These are phyloP conservation scores for Oryza coarctata DNA, from an alignment of 176 grass and related monocot genomes.

Conservation along the genomic window DNA sequence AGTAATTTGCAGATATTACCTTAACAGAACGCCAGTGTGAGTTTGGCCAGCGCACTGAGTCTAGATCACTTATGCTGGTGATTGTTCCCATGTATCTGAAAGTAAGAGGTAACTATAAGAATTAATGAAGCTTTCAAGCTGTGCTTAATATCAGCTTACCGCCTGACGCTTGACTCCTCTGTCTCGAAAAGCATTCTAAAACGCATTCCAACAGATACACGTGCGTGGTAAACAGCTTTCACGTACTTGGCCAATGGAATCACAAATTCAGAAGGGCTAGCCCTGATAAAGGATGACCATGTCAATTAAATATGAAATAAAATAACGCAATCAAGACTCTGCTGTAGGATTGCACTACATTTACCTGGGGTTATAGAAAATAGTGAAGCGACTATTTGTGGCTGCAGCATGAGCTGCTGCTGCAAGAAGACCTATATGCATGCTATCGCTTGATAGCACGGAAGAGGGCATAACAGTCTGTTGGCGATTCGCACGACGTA, in stretches of 20 bases:
- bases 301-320: conserved; percentile 26
- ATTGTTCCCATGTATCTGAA: conserved; percentile 98
- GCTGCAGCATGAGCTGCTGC: conserved; percentile 95
- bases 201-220: conserved; percentile 87
- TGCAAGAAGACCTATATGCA: conserved; percentile 98
- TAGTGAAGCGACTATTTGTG: conserved; percentile 93
- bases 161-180: conserved; percentile 83
- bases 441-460: conserved; percentile 90
- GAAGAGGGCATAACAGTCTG: conserved; percentile 95
- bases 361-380: conserved; percentile 94
- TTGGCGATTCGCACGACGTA: conserved; percentile 78
- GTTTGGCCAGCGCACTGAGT: conserved; percentile 79
- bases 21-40: conserved; percentile 94
- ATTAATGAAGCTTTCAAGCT: neutral
- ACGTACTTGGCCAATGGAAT: conserved; percentile 95
- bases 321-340: neutral
- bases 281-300: conserved; percentile 45
- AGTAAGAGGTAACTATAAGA: conserved; percentile 29
- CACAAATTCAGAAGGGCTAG: conserved; percentile 95
- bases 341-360: neutral
- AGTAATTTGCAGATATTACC: conserved; percentile 41
- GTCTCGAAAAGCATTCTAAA: conserved; percentile 99
- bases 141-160: conserved; percentile 46
- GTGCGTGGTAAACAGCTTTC: conserved; percentile 91
- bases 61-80: conserved; percentile 83